Percentiles rank a stretch among this genome's conserved stretches.
These are phyloP conservation scores for Poa pratensis DNA, from an alignment of 176 grass and related monocot genomes.

Conservation along the genomic window DNA sequence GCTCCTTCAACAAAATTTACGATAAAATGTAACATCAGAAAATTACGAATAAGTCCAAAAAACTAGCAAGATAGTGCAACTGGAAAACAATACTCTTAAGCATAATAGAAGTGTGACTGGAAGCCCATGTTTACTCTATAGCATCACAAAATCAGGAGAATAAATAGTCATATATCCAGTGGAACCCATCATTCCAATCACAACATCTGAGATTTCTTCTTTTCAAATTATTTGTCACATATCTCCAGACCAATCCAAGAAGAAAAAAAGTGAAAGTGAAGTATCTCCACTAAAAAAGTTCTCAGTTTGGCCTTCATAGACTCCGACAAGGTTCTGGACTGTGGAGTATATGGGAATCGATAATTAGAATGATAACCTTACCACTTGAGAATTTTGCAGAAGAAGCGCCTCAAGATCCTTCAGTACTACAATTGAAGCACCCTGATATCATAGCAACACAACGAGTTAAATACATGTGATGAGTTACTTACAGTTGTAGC, in stretches of 20 bases:
- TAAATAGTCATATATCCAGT: conserved; percentile 33
- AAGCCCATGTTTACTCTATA: conserved; percentile 1
- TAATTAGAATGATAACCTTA: conserved; percentile 45
- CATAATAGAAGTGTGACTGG: conserved; percentile 24
- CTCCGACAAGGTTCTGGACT: not conserved
- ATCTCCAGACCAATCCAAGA: not conserved
- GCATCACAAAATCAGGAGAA: not conserved
- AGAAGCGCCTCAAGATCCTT: conserved; percentile 76
- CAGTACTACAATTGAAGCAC: conserved; percentile 69
- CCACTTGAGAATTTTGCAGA: conserved; percentile 79
- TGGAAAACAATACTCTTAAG: conserved; percentile 17
- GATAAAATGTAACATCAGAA: conserved; percentile 42
- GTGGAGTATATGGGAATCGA: conserved; percentile 23
- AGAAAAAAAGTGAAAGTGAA: conserved; percentile 17
- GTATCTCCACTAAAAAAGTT: conserved; percentile 2
- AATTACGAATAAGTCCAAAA: conserved; percentile 36
- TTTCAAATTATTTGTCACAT: conserved; percentile 8
- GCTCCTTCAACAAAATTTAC: conserved; percentile 68
- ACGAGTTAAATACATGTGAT: conserved; percentile 12
- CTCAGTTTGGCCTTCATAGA: not conserved
- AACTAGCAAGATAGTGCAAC: conserved; percentile 6
- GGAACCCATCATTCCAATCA: not conserved
- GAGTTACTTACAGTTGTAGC: not conserved
- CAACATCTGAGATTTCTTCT: not conserved
- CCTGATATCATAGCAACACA: conserved; percentile 56